Evolutionary conservation across 2,329 filamentous ascomycete species (phyloP).

Genomic region (Trichoderma afroharzianum): DNA sequence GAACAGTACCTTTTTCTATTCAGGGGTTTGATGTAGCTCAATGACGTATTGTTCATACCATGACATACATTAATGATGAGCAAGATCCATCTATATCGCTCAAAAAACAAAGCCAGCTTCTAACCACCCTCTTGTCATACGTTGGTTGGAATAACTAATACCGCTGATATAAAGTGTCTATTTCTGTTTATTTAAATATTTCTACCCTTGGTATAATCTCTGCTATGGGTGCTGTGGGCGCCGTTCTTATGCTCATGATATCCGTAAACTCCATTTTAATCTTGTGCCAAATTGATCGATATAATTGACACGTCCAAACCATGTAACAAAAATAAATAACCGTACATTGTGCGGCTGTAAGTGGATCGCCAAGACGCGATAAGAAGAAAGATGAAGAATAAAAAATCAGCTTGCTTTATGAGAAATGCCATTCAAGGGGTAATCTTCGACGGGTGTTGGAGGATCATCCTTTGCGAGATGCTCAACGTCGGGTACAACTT

Average conservation of each 20-base stretch:
- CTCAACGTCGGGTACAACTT: constrained; percentile 50
- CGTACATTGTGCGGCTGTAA: neutral
- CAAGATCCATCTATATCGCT: neutral
- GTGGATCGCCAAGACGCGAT: neutral
- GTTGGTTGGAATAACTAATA: neutral
- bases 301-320: neutral
- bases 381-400: neutral
- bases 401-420: constrained; percentile 5
- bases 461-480: constrained; percentile 35
- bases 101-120: neutral
- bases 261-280: constrained; percentile 15
- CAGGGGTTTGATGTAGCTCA: neutral
- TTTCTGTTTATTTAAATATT: neutral
- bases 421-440: constrained; percentile 18
- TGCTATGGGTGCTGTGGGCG: constrained; percentile 7
- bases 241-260: constrained; percentile 13
- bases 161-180: neutral
- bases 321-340: neutral
- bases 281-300: neutral
- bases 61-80: neutral
- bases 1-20: neutral
- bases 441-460: constrained; percentile 25
- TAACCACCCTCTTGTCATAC: neutral
- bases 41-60: neutral
- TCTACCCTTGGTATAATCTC: constrained; percentile 15